Evolutionary conservation across 2,329 filamentous ascomycete species (phyloP), one percentile per base, ranked within the genome.

Genomic region (Fusarium begoniae): DNA sequence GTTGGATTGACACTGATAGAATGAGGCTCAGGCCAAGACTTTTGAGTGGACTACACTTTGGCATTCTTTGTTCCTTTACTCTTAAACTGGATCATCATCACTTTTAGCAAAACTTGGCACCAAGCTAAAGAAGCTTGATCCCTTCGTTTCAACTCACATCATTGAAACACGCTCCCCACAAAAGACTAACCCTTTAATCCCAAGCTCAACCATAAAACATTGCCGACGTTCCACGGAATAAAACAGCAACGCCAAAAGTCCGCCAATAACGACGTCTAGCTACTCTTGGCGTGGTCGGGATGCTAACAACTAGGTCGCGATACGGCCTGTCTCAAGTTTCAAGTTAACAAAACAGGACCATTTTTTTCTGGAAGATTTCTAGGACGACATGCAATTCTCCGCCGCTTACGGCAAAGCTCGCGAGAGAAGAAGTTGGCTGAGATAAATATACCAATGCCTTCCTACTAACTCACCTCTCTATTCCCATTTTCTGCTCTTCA

Each of bases 161-260:
- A 40, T 70, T 65, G 66, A 70, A 70, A 70, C 66, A 44, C 6
- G 6, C 44, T 44, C 40, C 63, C 58, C 66, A 70, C 59, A 70
- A 70, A 50, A 41, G 12, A 12, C 9, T 13, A 26, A 41, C 56
- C 66, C 67, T 70, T 64, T 70, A 70, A 65, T 70, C 30, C 67
- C 44, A 59, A 58, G 18, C 24, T 13, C 30, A 30, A 38, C 51
- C 66, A 44, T 47, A 41, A 30, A 47, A 48, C 22, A 13, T 6
- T 45, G 59, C 67, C 66, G 66, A 41, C 3, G n/a, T 37, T 37
- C 66, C 66, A 59, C 66, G 66, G 67, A 59, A 48, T 11, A 65
- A 70, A 28, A 26, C 41, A 28, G 2, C 18, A 3, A n/a, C 20
- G 4, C 1, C 18, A 15, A 50, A 69, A 50, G 26, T 70, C 67